Evolutionary conservation across 371 early-diverging fungal species (phyloP).

Genomic region (Zychaea mexicana): DNA sequence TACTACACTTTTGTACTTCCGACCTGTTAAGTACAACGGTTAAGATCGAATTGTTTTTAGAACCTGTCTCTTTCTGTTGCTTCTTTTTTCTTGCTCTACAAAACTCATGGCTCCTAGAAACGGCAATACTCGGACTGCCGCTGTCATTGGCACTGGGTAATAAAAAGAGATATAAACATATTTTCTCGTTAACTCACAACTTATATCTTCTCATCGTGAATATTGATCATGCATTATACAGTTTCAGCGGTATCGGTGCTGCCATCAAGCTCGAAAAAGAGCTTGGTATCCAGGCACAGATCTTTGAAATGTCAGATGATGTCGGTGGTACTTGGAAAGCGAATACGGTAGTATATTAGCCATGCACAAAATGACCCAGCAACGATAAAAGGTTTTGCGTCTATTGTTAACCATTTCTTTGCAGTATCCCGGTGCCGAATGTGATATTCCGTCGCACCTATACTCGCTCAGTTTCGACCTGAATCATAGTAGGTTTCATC

Average conservation of each 20-base stretch:
- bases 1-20: too few relatives aligned
- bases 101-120: not conserved
- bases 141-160: conserved; percentile 32
- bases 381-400: too few relatives aligned
- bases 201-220: not conserved
- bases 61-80: not conserved
- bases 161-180: not conserved
- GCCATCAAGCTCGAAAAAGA: conserved; percentile 58
- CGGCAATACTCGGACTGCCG: not conserved
- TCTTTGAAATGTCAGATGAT: conserved; percentile 59
- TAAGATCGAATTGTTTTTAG: too few relatives aligned
- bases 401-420: not conserved
- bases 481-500: conserved; percentile 44
- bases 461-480: conserved; percentile 53
- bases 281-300: conserved; percentile 41
- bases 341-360: conserved; percentile 31
- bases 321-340: conserved; percentile 67
- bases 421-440: conserved; percentile 59
- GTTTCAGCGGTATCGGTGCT: conserved; percentile 66
- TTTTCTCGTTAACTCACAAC: not conserved
- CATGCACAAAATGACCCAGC: not conserved
- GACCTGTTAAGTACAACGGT: too few relatives aligned
- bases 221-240: conserved; percentile 6
- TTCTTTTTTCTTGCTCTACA: not conserved
- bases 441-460: conserved; percentile 58